Conservation (phyloP, 2,329 filamentous ascomycete genomes). For the Verticillium alfalfae region DNA sequence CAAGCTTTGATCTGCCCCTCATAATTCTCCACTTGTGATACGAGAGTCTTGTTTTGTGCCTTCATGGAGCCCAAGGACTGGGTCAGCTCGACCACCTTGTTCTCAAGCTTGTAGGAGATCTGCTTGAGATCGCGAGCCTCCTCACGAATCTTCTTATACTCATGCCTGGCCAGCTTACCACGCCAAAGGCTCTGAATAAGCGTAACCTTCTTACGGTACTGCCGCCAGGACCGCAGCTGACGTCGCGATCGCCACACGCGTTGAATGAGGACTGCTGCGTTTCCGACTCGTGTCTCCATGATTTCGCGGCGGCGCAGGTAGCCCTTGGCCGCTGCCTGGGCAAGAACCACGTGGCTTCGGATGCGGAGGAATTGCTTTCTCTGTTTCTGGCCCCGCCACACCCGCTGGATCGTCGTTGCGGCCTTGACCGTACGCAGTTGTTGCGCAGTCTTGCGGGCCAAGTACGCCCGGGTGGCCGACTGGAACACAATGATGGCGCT, state of each 20-base stretch:
- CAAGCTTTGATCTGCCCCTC: slow-evolving; percentile 94
- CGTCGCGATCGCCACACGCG: slow-evolving; percentile 79
- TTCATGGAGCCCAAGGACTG: slow-evolving; percentile 90
- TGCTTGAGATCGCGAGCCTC: slow-evolving; percentile 98
- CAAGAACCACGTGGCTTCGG: slow-evolving; percentile 77
- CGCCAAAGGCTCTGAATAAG: slow-evolving; percentile 92
- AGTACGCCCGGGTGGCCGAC: slow-evolving; percentile 68
- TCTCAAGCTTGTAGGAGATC: slow-evolving; percentile 98
- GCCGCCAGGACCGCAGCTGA: slow-evolving; percentile 75
- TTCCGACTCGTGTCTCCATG: slow-evolving; percentile 87
- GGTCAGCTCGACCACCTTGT: slow-evolving; percentile 98
- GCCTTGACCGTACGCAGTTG: slow-evolving; percentile 79
- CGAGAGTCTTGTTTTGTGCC: slow-evolving; percentile 85
- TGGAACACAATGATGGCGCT: slow-evolving; percentile 77
- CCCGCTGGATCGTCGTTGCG: slow-evolving; percentile 88
- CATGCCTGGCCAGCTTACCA: slow-evolving; percentile 71
- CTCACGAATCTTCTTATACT: slow-evolving; percentile 87
- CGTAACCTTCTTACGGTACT: slow-evolving; percentile 83
- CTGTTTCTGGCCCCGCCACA: slow-evolving; percentile 91
- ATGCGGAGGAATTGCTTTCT: slow-evolving; percentile 74
- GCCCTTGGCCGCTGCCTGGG: slow-evolving; percentile 87
- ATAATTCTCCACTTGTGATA: slow-evolving; percentile 89
- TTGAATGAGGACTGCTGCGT: slow-evolving; percentile 87
- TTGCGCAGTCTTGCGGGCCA: slow-evolving; percentile 72
- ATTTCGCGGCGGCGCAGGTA: slow-evolving; percentile 87